phyloP scores from a whole-genome alignment of 2,329 filamentous ascomycete species.

The Parasarocladium wereldwijsianum region DNA sequence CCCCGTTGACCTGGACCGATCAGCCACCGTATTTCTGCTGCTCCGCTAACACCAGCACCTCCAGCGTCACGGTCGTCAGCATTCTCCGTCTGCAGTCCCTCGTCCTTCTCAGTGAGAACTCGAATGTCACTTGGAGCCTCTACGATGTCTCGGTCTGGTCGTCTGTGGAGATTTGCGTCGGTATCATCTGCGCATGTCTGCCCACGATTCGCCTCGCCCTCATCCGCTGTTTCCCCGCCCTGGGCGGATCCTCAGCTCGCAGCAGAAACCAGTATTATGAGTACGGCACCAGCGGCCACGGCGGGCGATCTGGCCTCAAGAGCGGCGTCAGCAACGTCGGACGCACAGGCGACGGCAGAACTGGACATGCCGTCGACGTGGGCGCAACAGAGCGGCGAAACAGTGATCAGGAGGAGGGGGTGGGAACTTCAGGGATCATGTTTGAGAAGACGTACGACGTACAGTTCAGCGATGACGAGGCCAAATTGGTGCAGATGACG shows the following conservation, averaged over 20 bases:
- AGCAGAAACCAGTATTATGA: slow-evolving; percentile 4
- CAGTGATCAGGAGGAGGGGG: slow-evolving; percentile 2
- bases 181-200: slow-evolving; percentile 12
- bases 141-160: slow-evolving; percentile 9
- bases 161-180: slow-evolving; percentile 10
- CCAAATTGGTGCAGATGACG: slow-evolving; percentile 15
- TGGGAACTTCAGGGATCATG: slow-evolving; percentile 11
- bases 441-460: slow-evolving; percentile 20
- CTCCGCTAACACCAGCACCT: neutral
- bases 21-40: too few relatives aligned
- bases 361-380: neutral
- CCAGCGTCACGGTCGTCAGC: slow-evolving; percentile 11
- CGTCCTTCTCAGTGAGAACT: slow-evolving; percentile 4
- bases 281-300: slow-evolving; percentile 1
- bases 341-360: neutral
- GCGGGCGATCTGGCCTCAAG: neutral
- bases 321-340: neutral
- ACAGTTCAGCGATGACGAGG: slow-evolving; percentile 19
- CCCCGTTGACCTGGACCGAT: too few relatives aligned
- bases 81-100: slow-evolving; percentile 10
- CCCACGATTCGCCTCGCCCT: slow-evolving; percentile 10
- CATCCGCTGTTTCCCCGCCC: slow-evolving; percentile 7
- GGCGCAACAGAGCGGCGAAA: too few relatives aligned
- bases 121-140: slow-evolving; percentile 10
- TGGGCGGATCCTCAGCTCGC: slow-evolving; percentile 1